A percentile compares a stretch with the other conserved stretches of the same genome.
These are phyloP conservation scores for Neurospora sublineolata DNA, from an alignment of 495 filamentous ascomycete genomes.

Conservation along the genomic window DNA sequence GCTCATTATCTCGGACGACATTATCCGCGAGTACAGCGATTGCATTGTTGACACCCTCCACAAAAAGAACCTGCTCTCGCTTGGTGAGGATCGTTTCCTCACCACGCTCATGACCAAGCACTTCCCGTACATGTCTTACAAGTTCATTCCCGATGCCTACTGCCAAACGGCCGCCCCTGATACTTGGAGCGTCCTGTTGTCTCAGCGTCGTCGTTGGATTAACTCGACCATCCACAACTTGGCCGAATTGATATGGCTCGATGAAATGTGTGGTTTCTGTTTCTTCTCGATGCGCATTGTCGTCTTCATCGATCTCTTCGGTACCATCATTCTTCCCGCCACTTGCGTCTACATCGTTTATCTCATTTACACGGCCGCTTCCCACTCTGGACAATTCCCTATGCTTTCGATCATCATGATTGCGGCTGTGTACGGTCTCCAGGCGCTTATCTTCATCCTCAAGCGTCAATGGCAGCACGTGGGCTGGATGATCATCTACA, in stretches of 20 bases:
- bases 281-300: constrained; percentile 98
- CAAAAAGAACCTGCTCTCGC: constrained; percentile 92
- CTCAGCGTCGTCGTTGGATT: constrained; percentile 95
- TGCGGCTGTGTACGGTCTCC: constrained; percentile 86
- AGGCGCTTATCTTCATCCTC: constrained; percentile 89
- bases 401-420: constrained; percentile 79
- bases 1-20: constrained; percentile 76
- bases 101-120: constrained; percentile 97
- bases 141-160: constrained; percentile 87
- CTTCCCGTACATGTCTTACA: constrained; percentile 90
- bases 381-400: constrained; percentile 64
- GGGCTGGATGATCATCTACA: constrained; percentile 98
- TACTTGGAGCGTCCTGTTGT: constrained; percentile 82
- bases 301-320: constrained; percentile 87
- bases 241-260: constrained; percentile 72
- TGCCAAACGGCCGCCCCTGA: constrained; percentile 89
- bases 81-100: constrained; percentile 95
- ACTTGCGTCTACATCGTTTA: constrained; percentile 85
- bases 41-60: constrained; percentile 87
- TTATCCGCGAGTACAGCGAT: constrained; percentile 81
- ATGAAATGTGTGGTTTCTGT: constrained; percentile 95
- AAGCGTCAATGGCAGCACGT: constrained; percentile 96
- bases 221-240: constrained; percentile 97
- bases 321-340: constrained; percentile 86
- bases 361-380: constrained; percentile 70